Percentiles rank a stretch among this genome's conserved stretches.
phyloP scores from a whole-genome alignment of 345 rosid genomes.

The Ceriops decandra region DNA sequence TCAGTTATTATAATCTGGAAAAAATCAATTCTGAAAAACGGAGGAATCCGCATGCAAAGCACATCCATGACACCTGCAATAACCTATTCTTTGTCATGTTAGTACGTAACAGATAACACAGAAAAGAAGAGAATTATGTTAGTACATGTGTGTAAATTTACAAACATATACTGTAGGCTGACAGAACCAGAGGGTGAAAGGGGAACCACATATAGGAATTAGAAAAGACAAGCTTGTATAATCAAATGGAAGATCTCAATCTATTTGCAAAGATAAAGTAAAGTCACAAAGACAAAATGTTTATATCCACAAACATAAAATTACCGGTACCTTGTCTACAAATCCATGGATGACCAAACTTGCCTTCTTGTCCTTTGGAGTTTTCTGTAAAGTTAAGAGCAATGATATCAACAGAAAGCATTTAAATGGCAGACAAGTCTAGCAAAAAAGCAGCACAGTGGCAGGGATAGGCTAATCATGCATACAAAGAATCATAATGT shows the following conservation, averaged over 20 bases:
- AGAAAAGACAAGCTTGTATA: background rate
- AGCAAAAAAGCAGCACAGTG: background rate
- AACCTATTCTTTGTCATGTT: constrained; percentile 53
- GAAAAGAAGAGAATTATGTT: no score
- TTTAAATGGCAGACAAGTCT: no score
- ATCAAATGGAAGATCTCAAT: no score
- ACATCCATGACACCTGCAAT: constrained; percentile 75
- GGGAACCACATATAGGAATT: background rate
- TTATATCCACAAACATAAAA: background rate
- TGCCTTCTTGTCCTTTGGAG: constrained; percentile 97
- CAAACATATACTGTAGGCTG: background rate
- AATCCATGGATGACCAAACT: constrained; percentile 84
- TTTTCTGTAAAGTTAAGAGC: constrained; percentile 50
- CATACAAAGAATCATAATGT: background rate
- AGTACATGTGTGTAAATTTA: no score
- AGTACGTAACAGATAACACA: constrained; percentile 7
- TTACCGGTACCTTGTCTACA: constrained; percentile 70
- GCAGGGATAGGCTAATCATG: background rate
- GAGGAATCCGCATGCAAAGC: constrained; percentile 66
- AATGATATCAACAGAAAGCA: background rate
- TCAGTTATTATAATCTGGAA: constrained; percentile 61
- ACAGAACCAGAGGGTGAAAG: background rate
- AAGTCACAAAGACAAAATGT: background rate
- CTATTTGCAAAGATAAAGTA: background rate
- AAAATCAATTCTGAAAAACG: constrained; percentile 75